These are phyloP conservation scores for Daldinia loculata DNA, from an alignment of 495 filamentous ascomycete genomes.

Conservation along the genomic window DNA sequence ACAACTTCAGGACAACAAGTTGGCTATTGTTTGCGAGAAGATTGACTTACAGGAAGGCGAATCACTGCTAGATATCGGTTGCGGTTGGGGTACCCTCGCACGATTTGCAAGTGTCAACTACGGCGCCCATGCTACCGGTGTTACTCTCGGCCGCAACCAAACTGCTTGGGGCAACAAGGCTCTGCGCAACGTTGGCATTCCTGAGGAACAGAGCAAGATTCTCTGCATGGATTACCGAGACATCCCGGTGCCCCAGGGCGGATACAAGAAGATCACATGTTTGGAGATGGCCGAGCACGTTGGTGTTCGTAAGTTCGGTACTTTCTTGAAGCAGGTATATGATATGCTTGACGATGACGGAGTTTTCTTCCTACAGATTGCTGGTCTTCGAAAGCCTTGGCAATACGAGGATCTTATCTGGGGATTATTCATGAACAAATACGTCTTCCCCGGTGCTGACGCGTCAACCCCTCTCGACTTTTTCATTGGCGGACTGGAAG, in stretches of 20 bases:
- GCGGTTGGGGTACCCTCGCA: slow-evolving; percentile 87
- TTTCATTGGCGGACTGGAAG: slow-evolving; percentile 73
- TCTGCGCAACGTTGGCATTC: slow-evolving; percentile 71
- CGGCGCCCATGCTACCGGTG: slow-evolving; percentile 77
- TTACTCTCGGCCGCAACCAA: slow-evolving; percentile 85
- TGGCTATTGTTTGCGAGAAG: slow-evolving; percentile 87
- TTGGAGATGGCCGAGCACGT: slow-evolving; percentile 94
- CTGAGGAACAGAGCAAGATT: slow-evolving; percentile 76
- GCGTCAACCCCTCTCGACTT: slow-evolving; percentile 81
- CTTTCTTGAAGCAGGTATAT: slow-evolving; percentile 76
- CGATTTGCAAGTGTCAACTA: slow-evolving; percentile 82
- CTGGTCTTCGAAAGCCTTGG: slow-evolving; percentile 82
- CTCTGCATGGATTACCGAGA: slow-evolving; percentile 89
- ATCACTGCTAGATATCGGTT: slow-evolving; percentile 81
- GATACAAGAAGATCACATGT: slow-evolving; percentile 85
- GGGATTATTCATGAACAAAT: slow-evolving; percentile 94
- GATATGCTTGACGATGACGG: slow-evolving; percentile 91
- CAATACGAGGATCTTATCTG: slow-evolving; percentile 90
- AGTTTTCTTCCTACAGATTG: slow-evolving; percentile 83
- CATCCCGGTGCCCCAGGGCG: slow-evolving; percentile 71
- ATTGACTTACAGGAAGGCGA: slow-evolving; percentile 76
- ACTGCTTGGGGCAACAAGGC: slow-evolving; percentile 84
- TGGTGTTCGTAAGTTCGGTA: slow-evolving; percentile 74
- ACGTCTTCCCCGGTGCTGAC: slow-evolving; percentile 89
- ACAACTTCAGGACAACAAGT: slow-evolving; percentile 89